Percentiles rank a stretch among this genome's conserved stretches.
phyloP scores from a whole-genome alignment of 306 rosid genomes.

The Mucuna pruriens region DNA sequence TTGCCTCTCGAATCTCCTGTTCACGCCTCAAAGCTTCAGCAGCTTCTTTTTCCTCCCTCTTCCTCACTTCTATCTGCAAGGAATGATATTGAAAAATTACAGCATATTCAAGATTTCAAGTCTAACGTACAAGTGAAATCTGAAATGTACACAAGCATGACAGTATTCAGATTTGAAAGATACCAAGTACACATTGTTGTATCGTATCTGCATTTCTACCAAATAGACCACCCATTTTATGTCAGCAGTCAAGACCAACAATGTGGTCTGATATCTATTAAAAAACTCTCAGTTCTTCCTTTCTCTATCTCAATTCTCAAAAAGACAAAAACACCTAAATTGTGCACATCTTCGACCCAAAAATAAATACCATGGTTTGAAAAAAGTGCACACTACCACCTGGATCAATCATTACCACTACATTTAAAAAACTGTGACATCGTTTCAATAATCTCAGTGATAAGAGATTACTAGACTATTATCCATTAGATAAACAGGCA shows the following conservation, averaged over 20 bases:
- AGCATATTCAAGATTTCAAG: slow-evolving; percentile 19
- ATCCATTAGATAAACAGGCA: slow-evolving; percentile 5
- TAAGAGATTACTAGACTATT: neutral
- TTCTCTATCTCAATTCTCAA: slow-evolving; percentile 18
- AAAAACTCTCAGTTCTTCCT: slow-evolving; percentile 25
- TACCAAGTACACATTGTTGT: slow-evolving; percentile 8
- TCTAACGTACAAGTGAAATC: slow-evolving; percentile 13
- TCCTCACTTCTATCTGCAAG: slow-evolving; percentile 87
- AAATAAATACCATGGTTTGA: neutral
- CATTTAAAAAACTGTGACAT: neutral
- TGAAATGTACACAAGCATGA: slow-evolving; percentile 24
- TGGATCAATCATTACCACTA: neutral
- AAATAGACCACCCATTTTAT: neutral
- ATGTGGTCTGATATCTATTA: neutral
- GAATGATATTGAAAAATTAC: slow-evolving; percentile 24
- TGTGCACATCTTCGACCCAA: slow-evolving; percentile 23
- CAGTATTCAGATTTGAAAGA: slow-evolving; percentile 1
- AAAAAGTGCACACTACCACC: slow-evolving; percentile 19
- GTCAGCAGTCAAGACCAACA: slow-evolving; percentile 15
- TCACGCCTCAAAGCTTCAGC: slow-evolving; percentile 96
- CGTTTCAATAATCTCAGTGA: neutral
- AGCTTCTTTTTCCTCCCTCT: slow-evolving; percentile 94
- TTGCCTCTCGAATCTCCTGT: slow-evolving; percentile 97
- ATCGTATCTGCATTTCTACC: neutral
- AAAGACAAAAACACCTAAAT: slow-evolving; percentile 15